These are phyloP conservation scores for Phytopythium oedochilum DNA, from an alignment of 352 stramenopile genomes.

Conservation along the genomic window DNA sequence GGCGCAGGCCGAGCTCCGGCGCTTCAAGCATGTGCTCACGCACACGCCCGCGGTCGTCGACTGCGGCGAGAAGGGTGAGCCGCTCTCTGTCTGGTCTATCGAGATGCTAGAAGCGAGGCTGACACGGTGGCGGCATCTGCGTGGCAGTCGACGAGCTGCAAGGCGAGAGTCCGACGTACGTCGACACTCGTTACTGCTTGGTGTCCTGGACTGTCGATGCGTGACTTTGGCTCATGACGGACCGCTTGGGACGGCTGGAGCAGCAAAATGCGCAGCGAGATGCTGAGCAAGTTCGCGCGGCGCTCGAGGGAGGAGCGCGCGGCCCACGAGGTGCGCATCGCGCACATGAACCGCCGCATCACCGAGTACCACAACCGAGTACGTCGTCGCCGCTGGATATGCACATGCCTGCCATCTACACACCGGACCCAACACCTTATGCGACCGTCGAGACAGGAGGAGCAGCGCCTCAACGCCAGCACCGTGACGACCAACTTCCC, in stretches of 20 bases:
- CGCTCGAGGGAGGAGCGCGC: constrained; percentile 53
- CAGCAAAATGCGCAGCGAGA: constrained; percentile 44
- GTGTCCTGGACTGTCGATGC: not conserved
- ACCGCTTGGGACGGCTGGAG: constrained; percentile 3
- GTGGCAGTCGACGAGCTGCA: constrained; percentile 34
- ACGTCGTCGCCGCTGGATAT: no score
- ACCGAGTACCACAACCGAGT: constrained; percentile 72
- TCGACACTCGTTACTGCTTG: no score
- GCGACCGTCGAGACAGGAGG: constrained; percentile 44
- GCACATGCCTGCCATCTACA: no score
- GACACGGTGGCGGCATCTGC: no score
- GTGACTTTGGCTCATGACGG: not conserved
- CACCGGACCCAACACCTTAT: no score
- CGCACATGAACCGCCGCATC: constrained; percentile 84
- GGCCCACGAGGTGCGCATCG: constrained; percentile 54
- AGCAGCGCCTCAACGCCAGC: constrained; percentile 51
- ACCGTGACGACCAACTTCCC: constrained; percentile 74
- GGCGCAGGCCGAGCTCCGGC: constrained; percentile 68
- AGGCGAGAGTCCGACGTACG: constrained; percentile 40
- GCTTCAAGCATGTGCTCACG: constrained; percentile 68
- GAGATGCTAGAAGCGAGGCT: no score
- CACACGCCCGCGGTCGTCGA: constrained; percentile 45
- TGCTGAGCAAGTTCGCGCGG: constrained; percentile 47
- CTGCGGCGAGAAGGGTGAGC: constrained; percentile 44
- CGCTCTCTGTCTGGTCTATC: not conserved